phyloP scores from a whole-genome alignment of 2,329 filamentous ascomycete genomes.

The Microcyclospora pomicola region DNA sequence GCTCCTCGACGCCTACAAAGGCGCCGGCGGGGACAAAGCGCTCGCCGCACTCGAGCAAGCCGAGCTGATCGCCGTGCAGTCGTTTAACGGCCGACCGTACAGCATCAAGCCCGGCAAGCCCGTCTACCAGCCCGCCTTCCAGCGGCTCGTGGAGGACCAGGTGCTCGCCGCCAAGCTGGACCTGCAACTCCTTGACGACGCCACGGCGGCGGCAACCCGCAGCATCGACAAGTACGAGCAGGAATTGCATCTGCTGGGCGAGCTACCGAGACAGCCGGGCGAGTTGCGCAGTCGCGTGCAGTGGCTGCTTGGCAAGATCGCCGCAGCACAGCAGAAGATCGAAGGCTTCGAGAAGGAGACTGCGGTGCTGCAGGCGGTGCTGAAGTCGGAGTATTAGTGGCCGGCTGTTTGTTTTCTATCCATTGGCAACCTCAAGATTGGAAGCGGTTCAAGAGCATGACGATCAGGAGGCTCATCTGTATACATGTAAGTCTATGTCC shows the following conservation, averaged over 20 bases:
- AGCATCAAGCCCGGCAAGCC: slow-evolving; percentile 70
- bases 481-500: no score
- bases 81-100: slow-evolving; percentile 61
- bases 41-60: slow-evolving; percentile 70
- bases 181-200: slow-evolving; percentile 52
- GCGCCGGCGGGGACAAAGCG: slow-evolving; percentile 56
- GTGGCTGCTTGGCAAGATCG: slow-evolving; percentile 63
- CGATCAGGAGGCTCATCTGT: no score
- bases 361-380: slow-evolving; percentile 54
- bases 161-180: slow-evolving; percentile 59
- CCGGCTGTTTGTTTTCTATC: background rate
- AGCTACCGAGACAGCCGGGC: slow-evolving; percentile 53
- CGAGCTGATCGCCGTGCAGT: slow-evolving; percentile 69
- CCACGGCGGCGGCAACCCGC: slow-evolving; percentile 57
- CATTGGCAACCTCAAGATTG: no score
- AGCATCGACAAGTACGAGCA: slow-evolving; percentile 65
- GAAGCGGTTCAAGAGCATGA: background rate
- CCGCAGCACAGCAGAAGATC: slow-evolving; percentile 61
- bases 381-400: slow-evolving; percentile 39
- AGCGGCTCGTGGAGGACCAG: slow-evolving; percentile 52
- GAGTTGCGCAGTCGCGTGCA: slow-evolving; percentile 53
- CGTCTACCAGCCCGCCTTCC: slow-evolving; percentile 75
- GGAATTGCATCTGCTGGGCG: slow-evolving; percentile 59
- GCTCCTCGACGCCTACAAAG: slow-evolving; percentile 60
- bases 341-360: slow-evolving; percentile 61